These are phyloP conservation scores for Phoma sp. DNA, from an alignment of 2,329 filamentous ascomycete species.

Conservation along the genomic window DNA sequence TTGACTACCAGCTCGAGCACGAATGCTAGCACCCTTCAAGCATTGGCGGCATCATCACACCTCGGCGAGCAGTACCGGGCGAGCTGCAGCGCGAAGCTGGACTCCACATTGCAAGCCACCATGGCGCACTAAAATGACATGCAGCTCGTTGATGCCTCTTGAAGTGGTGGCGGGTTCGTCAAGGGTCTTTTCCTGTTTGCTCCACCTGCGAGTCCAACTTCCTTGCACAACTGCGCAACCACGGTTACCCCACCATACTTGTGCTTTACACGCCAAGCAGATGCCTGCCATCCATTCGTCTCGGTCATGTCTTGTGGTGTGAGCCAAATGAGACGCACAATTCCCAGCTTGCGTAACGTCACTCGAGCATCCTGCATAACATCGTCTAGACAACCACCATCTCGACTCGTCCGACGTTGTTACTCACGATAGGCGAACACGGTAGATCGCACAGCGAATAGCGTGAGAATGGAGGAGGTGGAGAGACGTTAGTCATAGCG, in stretches of 20 bases:
- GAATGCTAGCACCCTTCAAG: neutral
- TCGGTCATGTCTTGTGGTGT: neutral
- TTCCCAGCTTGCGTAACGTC: constrained; percentile 5
- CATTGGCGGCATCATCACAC: constrained; percentile 14
- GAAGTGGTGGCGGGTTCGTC: constrained; percentile 9
- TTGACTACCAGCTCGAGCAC: constrained; percentile 11
- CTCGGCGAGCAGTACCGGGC: constrained; percentile 26
- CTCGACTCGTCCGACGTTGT: constrained; percentile 12
- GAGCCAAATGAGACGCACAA: constrained; percentile 3
- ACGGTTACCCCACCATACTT: constrained; percentile 23
- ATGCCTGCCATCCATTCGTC: constrained; percentile 6
- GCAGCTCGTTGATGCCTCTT: constrained; percentile 25
- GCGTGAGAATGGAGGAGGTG: constrained; percentile 12
- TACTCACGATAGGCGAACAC: constrained; percentile 17
- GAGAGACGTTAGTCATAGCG: constrained; percentile 20
- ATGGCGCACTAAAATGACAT: constrained; percentile 31
- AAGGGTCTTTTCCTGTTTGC: constrained; percentile 28
- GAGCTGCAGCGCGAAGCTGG: constrained; percentile 18
- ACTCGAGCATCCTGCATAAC: neutral
- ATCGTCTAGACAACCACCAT: constrained; percentile 4
- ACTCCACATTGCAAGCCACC: constrained; percentile 24
- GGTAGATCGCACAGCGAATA: constrained; percentile 22
- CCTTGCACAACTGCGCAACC: constrained; percentile 13
- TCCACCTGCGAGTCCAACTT: constrained; percentile 23
- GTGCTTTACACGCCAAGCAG: neutral